Conservation (phyloP, 192 early-diverging fungal species). For the Entomortierella lignicola region DNA sequence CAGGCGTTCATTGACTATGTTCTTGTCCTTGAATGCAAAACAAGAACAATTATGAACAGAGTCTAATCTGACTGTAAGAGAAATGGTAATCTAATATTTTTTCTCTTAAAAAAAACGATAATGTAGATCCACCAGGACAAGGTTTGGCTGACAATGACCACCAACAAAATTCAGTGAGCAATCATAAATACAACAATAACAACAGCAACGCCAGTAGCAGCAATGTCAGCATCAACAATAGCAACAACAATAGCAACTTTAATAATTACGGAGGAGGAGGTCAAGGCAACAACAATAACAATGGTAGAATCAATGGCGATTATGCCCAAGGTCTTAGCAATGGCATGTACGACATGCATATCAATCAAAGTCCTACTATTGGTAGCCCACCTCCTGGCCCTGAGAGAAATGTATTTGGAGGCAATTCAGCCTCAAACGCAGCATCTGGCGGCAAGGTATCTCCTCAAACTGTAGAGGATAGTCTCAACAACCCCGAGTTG, state of each 20-base stretch:
- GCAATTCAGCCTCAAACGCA: background rate
- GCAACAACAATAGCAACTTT: background rate
- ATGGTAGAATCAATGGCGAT: constrained; percentile 3
- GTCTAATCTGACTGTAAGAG: background rate
- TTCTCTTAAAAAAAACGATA: background rate
- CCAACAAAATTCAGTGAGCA: background rate
- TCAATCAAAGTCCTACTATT: constrained; percentile 33
- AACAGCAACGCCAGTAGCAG: background rate
- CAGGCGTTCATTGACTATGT: background rate
- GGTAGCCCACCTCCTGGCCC: constrained; percentile 21
- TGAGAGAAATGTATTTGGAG: background rate
- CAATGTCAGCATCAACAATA: background rate
- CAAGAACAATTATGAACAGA: background rate
- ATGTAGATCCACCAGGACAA: constrained; percentile 32
- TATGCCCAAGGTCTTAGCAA: constrained; percentile 8
- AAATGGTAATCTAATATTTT: background rate
- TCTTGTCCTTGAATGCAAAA: too few relatives aligned
- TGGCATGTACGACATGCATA: constrained; percentile 36
- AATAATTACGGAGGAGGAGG: background rate
- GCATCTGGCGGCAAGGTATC: constrained; percentile 22
- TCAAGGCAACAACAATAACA: constrained; percentile 5
- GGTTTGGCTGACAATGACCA: background rate
- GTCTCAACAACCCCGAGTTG: constrained; percentile 39
- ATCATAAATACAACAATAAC: background rate
- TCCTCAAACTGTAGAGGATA: constrained; percentile 31